phyloP scores from a whole-genome alignment of 371 early-diverging fungal species.

The Cokeromyces recurvatus region DNA sequence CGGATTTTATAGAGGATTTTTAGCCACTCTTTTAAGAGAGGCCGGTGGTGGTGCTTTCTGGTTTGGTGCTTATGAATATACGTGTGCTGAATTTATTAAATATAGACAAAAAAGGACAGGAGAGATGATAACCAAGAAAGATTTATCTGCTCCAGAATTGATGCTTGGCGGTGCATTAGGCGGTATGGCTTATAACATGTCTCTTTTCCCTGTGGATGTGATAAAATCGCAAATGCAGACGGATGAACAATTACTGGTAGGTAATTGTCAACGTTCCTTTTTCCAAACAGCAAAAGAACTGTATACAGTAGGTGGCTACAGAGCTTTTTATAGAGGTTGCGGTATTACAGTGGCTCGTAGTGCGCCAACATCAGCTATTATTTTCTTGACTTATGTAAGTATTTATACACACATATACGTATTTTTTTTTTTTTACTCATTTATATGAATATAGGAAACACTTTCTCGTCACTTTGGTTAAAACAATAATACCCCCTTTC shows the following conservation, averaged over 20 bases:
- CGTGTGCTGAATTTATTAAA: conserved; percentile 58
- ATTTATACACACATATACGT: too few species aligned
- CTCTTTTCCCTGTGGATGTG: conserved; percentile 92
- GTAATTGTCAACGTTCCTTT: conserved; percentile 31
- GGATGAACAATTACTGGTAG: conserved; percentile 51
- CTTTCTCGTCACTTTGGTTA: conserved; percentile 17
- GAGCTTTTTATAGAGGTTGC: conserved; percentile 89
- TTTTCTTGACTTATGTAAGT: conserved; percentile 83
- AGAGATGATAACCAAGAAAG: conserved; percentile 44
- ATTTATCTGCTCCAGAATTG: conserved; percentile 60
- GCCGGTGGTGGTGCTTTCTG: conserved; percentile 91
- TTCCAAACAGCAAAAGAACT: conserved; percentile 62
- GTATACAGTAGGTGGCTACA: conserved; percentile 75
- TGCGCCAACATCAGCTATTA: conserved; percentile 90
- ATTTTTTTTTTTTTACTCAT: not conserved
- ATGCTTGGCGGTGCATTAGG: conserved; percentile 90
- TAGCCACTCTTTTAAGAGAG: conserved; percentile 87
- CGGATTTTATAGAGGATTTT: conserved; percentile 88
- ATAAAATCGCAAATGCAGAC: conserved; percentile 95
- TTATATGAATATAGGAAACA: conserved; percentile 1
- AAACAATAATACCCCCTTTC: conserved; percentile 2
- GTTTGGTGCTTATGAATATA: conserved; percentile 93
- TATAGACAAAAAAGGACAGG: conserved; percentile 24
- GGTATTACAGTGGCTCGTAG: conserved; percentile 88
- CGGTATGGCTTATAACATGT: conserved; percentile 88